Base-by-base conservation (phyloP, 345 rosid species). In the Citropsis articulata region DNA sequence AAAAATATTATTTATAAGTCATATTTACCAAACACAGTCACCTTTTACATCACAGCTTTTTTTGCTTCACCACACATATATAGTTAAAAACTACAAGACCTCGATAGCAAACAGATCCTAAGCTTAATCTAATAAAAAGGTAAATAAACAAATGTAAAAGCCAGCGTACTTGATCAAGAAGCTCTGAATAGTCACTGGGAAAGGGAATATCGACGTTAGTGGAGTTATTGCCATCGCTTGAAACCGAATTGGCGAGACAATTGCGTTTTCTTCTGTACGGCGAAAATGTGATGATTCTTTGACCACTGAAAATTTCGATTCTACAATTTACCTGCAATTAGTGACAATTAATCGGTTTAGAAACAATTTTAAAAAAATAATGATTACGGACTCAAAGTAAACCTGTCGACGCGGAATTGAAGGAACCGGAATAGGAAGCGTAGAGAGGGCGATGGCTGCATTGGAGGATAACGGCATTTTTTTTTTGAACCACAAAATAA, bases 131-230 rank as follows among this genome's bases (percentile, higher is more conserved):
- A 42, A 42, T 9, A 42, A 42, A 9, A 33, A 25, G 1, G 6
- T 14, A 28, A 28, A 13, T 25, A 16, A 50, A 48, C 14, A 50
- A 50, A 50, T 3, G 56, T 4, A 18, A 50, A 50, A 50, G 61
- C 38, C 66, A 66, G 50, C 87, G 77, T 86, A 95, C 98, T 85
- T 93, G 98, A 64, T 80, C 81, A 78, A 95, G 88, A 71, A 95
- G 93, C 78, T 90, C 93, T 2, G 75, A 60, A 61, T 95, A 95
- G 76, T 92, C 91, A 71, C 45, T 24, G 33, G 98, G 98, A 67
- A 95, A 93, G 0, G 90, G 90, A 63, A 85, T 81, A 71, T 93
- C 90, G n/a, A 40, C 33, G 66, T 85, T 89, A 69, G 83, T 68
- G 2, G 88, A 83, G 63, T 89, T 56, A 72, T 77, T 83, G 28